A percentile compares a stretch with the other conserved stretches of the same genome.
phyloP scores from a whole-genome alignment of 768 basidiomycete genomes.

The Podaxis carcinomalis region DNA sequence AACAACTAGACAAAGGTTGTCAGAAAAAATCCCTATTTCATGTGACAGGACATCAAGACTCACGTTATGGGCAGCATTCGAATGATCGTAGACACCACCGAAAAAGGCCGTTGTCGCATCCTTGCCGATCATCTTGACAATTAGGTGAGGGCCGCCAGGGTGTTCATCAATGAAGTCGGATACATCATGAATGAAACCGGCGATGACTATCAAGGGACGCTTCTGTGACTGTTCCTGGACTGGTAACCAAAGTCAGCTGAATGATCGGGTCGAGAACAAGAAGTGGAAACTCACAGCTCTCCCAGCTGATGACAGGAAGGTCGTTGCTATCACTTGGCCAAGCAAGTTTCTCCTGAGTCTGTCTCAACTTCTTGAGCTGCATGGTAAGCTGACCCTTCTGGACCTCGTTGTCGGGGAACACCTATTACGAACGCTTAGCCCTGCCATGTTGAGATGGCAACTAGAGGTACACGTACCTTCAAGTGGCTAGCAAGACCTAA shows the following conservation, averaged over 20 bases:
- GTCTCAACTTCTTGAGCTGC: conserved; percentile 84
- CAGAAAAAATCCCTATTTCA: background rate
- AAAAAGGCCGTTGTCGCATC: conserved; percentile 95
- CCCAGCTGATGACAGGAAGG: conserved; percentile 82
- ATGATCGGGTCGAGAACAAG: background rate
- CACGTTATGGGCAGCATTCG: conserved; percentile 84
- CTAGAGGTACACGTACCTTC: conserved; percentile 34
- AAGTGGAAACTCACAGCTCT: conserved; percentile 56
- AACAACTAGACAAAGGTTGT: conserved; percentile 33
- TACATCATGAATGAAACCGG: conserved; percentile 93
- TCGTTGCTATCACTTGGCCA: conserved; percentile 80
- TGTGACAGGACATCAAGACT: conserved; percentile 17
- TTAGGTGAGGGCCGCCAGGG: conserved; percentile 82
- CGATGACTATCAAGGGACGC: conserved; percentile 80
- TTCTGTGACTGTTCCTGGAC: conserved; percentile 77
- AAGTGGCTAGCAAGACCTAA: conserved; percentile 71
- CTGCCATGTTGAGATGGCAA: background rate
- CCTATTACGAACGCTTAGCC: conserved; percentile 20
- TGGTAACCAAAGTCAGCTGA: conserved; percentile 21
- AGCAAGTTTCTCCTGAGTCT: conserved; percentile 66
- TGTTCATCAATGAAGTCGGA: conserved; percentile 84
- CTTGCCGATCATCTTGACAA: conserved; percentile 82
- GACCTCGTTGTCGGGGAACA: conserved; percentile 54
- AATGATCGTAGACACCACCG: conserved; percentile 87
- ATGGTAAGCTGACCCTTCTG: conserved; percentile 92